phyloP scores from a whole-genome alignment of 2,329 filamentous ascomycete genomes.

The Botrytis hyacinthi region DNA sequence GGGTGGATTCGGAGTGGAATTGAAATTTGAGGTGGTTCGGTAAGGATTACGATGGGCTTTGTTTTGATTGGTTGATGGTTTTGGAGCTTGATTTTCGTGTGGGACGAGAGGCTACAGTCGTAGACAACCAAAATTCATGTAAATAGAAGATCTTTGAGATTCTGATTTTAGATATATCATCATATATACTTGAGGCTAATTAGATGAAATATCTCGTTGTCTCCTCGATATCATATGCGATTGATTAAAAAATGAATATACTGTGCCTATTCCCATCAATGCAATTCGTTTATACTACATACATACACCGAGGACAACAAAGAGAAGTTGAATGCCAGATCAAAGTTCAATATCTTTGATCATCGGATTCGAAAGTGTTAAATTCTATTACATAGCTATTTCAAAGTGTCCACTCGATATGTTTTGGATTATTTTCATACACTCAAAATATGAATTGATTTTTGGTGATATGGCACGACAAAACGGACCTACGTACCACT shows the following conservation, averaged over 20 bases:
- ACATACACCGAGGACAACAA: neutral
- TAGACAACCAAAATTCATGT: neutral
- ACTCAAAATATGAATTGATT: neutral
- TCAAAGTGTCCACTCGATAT: neutral
- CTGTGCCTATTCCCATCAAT: neutral
- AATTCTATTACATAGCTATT: neutral
- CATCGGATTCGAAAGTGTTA: neutral
- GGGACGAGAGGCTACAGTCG: neutral
- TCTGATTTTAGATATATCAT: too few species aligned
- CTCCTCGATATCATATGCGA: neutral
- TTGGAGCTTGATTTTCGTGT: conserved; percentile 16
- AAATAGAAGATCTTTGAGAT: neutral
- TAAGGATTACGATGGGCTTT: conserved; percentile 20
- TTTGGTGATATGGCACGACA: neutral
- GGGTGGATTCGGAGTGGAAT: conserved; percentile 20
- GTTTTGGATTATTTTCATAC: neutral
- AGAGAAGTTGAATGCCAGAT: neutral
- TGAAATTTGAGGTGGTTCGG: conserved; percentile 20
- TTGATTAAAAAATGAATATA: neutral
- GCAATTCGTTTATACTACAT: neutral
- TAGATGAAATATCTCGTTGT: too few species aligned
- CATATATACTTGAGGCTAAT: neutral
- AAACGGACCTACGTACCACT: neutral
- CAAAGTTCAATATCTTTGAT: neutral
- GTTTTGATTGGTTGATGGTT: conserved; percentile 19